These are phyloP conservation scores for Tolypocladium nubicola DNA, from an alignment of 2,329 filamentous ascomycete genomes.

Conservation along the genomic window DNA sequence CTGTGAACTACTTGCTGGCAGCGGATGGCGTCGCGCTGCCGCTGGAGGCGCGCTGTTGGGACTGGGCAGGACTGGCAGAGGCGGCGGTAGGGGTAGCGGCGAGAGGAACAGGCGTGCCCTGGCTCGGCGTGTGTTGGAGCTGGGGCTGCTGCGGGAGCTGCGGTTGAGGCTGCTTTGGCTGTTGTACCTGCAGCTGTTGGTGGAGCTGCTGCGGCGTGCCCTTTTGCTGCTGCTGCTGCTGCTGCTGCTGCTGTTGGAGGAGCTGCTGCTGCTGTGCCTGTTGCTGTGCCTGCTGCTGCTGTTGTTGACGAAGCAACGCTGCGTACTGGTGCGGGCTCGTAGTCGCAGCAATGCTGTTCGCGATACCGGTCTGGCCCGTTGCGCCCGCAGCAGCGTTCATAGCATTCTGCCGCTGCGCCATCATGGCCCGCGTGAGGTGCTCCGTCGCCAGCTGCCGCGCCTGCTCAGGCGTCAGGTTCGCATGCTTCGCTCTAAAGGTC, in stretches of 20 bases:
- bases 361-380: constrained; percentile 34
- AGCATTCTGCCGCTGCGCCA: constrained; percentile 38
- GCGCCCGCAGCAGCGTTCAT: constrained; percentile 46
- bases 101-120: not conserved
- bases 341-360: constrained; percentile 36
- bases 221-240: constrained; percentile 13
- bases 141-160: constrained; percentile 7
- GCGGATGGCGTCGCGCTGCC: constrained; percentile 28
- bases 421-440: constrained; percentile 34
- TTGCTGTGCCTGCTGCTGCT: constrained; percentile 32
- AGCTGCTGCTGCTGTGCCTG: constrained; percentile 12
- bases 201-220: constrained; percentile 16
- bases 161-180: constrained; percentile 8
- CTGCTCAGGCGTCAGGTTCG: constrained; percentile 37
- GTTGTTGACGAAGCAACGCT: constrained; percentile 46
- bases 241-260: constrained; percentile 10
- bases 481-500: constrained; percentile 40
- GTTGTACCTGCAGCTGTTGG: constrained; percentile 6
- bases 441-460: constrained; percentile 41
- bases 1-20: constrained; percentile 10
- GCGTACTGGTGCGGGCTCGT: constrained; percentile 50
- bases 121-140: constrained; percentile 1
- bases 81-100: constrained; percentile 1
- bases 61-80: constrained; percentile 9
- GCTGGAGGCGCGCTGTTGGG: constrained; percentile 24